Conservation (phyloP, 768 basidiomycete species). For the Leccinum boreale region DNA sequence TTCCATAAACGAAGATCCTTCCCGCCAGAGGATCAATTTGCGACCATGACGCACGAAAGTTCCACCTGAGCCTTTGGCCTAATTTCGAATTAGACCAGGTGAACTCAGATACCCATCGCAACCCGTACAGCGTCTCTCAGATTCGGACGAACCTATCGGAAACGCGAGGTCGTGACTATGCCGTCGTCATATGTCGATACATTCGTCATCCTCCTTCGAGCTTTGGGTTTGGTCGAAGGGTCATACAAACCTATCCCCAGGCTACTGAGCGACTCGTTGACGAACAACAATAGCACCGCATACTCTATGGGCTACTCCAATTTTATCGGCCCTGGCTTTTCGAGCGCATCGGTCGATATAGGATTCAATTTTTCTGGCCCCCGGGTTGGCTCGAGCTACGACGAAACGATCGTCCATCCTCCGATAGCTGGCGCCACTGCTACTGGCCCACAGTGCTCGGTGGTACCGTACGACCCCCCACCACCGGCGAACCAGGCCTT, state of each 20-base stretch:
- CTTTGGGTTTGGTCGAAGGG: background rate
- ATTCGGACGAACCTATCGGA: background rate
- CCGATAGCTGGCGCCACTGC: too few species aligned
- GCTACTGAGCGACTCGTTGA: background rate
- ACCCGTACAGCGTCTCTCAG: background rate
- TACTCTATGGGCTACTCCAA: background rate
- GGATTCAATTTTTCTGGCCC: constrained; percentile 1
- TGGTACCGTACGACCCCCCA: too few species aligned
- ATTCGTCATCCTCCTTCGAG: background rate
- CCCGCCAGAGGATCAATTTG: too few species aligned
- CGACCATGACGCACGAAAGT: too few species aligned
- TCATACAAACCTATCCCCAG: constrained; percentile 9
- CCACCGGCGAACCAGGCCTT: too few species aligned
- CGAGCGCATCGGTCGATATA: background rate
- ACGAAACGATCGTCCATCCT: too few species aligned
- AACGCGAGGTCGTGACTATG: background rate
- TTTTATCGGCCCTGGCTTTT: background rate
- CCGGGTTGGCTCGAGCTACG: background rate
- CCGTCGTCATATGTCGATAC: constrained; percentile 4
- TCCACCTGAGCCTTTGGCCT: background rate
- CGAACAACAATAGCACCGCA: background rate
- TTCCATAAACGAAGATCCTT: too few species aligned
- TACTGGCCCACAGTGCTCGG: too few species aligned
- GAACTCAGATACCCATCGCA: background rate
- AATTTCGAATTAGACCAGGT: constrained; percentile 2